Evolutionary conservation across 495 filamentous ascomycete species (phyloP), one percentile per base, ranked within the genome.

Genomic region (Xylaria curta): DNA sequence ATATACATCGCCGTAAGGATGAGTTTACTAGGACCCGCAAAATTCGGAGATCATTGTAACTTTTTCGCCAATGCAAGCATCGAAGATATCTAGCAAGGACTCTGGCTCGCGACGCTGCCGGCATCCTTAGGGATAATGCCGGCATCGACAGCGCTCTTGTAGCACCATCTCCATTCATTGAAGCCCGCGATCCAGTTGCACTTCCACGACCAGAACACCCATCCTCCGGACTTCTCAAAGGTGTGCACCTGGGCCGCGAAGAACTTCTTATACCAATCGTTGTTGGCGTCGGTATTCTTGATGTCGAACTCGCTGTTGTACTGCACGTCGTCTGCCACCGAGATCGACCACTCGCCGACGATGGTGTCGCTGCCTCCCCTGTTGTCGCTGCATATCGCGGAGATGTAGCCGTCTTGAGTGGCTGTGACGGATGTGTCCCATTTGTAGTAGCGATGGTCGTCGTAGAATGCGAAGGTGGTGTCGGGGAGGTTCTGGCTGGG

Each of bases 151-250:
- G 84, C 86, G 71, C 82, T 80, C 69, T 86, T 74, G 75, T 91
- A 91, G 42, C 83, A 83, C 88, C 89, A 91, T 33, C 89, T 79
- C 76, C 83, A 89, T 77, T 91, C 89, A 26, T 85, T 82, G 62
- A 86, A 77, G 67, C 87, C 78, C 13, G 80, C 75, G 68, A 77
- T 77, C 74, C 74, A 77, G 66, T 77, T 77, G 68, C 75, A 77
- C 81, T 89, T 91, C 89, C 89, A 91, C 13, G 81, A 81, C 89
- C 89, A 91, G 76, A 89, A 91, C 3, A 89, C 73, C 89, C 89
- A 91, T 0, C 89, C 89, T 13, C 80, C 79, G 54, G 84, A 82
- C 75, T 84, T 82, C 81, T 91, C 89, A 71, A 89, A 91, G 1
- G 83, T 80, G 26, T 80, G 79, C 5, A 87, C 84, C 76, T 91